Evolutionary conservation across 192 early-diverging fungal species (phyloP), one percentile per base, ranked within the genome.

Genomic region (Paraglomus brasilianum): DNA sequence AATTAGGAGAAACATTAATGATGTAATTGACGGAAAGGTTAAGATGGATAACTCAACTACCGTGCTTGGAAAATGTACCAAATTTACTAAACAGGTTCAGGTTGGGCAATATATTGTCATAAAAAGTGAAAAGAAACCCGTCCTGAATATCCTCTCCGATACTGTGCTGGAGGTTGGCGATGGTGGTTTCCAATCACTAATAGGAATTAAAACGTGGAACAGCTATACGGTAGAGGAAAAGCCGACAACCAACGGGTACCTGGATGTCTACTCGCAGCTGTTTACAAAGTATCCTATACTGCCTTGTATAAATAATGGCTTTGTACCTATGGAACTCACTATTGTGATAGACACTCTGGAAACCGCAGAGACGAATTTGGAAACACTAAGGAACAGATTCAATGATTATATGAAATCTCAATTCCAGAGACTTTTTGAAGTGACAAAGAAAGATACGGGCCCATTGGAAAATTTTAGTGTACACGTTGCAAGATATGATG

Each of bases 41-140:
- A 68, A 42, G 56, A 15, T 68, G 5, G 66, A 68, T 45, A 43
- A 30, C 8, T 38, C 66, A 40, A 55, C 56, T 42, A 55, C 11
- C 4, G 40, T 68, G 52, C n/a, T 42, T 40, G 70, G 70, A 4
- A 68, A 51, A 11, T 24, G 48, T 40, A 72, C 70, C 5, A 51
- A 41, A 8, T 72, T 72, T 17, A 50, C 47, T 2, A 5, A 30
- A 19, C 30, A 45, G 11, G n/a, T 72, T 8, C 48, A 50, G 3
- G 41, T 42, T 30, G 62, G 60, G 8, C 60, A 72, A 39, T 62
- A 5, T 40, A 41, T 72, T n/a, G 63, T 72, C 13, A 65, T 72
- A 19, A 42, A 40, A 15, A 22, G 53, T 13, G 70, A 72, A 50
- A 72, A 63, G 8, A 7, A 40, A 9, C 63, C 44, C 21, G 48